Evolutionary conservation across 352 stramenopile genomes (phyloP), one percentile per base, ranked within the genome.

Genomic region (Phytophthora pseudosyringae): DNA sequence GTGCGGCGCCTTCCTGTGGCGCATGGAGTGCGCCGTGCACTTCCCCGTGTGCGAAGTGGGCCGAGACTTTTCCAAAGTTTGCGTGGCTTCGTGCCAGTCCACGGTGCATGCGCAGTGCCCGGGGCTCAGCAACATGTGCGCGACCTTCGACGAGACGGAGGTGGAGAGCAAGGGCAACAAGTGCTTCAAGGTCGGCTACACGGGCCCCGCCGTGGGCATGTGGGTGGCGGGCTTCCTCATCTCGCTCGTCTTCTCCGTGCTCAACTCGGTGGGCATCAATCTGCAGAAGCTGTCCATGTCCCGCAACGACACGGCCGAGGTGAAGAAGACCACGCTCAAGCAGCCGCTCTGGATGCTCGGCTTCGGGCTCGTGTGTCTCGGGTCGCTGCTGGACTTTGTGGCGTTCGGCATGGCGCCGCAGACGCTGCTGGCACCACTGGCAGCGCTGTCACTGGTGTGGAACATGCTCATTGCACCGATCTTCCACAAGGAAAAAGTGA

Each of bases 381-480:
- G 89, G 38, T 95, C 86, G 16, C 73, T 97, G 7, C 68, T 97
- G 13, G 91, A 98, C 76, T 97, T 98, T 67, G 80, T 97, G 8
- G 90, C 90, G 2, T 97, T 98, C 60, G 91, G 91, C 12, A 93
- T 98, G 84, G 91, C 91, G 2, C 90, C 91, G 10, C 88, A 97
- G 74, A 96, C 90, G 12, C 72, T 98, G 15, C 59, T 98, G n/a
- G 90, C 88, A 36, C 90, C 90, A 18, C 77, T 98, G 46, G 91
- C 90, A 4, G 89, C 91, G 21, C 72, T 97, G 16, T 95, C 86
- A 43, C 78, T 98, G 12, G 91, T 97, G 7, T 97, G 89, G 85
- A 98, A 98, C 68, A 93, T 97, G 73, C 86, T 97, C 38, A 94
- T 98, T 55, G 91, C 92, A 1, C 89, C 88, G 2, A 84, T 90